Evolutionary conservation across 345 rosid species (phyloP), one percentile per base, ranked within the genome.

Genomic region (Boechera stricta): DNA sequence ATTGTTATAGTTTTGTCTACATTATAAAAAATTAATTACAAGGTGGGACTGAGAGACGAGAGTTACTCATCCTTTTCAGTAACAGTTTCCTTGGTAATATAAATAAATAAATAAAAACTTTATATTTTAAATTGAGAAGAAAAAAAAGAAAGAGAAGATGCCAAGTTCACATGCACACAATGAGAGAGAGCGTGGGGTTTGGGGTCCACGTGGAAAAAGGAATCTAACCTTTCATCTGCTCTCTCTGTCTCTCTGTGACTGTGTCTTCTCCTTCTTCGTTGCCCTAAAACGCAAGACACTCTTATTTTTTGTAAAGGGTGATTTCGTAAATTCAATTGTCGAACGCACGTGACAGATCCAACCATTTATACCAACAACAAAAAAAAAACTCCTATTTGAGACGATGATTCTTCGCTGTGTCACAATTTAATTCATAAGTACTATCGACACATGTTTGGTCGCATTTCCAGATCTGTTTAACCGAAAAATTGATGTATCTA

Each of bases 131-230:
- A 5, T 6, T 36, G 13, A 11, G 2, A 5, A 4, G 0, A 2
- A 15, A 26, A 48, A 48, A 28, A 11, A 26, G 28, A 16, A n/a
- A 44, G 52, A 42, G 64, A 73, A 79, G 82, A 73, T 79, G 78
- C 75, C 66, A 73, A 79, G 71, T 73, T 79, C 82, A 79, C 82
- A 79, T 73, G 82, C 78, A 79, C 75, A 68, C 78, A 73, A 73
- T 68, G 75, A 78, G 69, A 78, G 77, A 73, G 64, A 61, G 78
- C 78, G 71, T 73, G 74, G 78, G 74, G 82, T 33, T 67, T 47
- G 65, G 82, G 78, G 67, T 73, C 82, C 82, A 79, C 78, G 82
- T 73, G 78, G 42, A 65, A 73, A 69, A 73, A 59, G 82, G 78
- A 79, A 73, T 73, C 78, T 79, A 48, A 59, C 53, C 53, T 77